Base-by-base conservation (phyloP, 148 eudicot species). In the Selenicereus undatus region DNA sequence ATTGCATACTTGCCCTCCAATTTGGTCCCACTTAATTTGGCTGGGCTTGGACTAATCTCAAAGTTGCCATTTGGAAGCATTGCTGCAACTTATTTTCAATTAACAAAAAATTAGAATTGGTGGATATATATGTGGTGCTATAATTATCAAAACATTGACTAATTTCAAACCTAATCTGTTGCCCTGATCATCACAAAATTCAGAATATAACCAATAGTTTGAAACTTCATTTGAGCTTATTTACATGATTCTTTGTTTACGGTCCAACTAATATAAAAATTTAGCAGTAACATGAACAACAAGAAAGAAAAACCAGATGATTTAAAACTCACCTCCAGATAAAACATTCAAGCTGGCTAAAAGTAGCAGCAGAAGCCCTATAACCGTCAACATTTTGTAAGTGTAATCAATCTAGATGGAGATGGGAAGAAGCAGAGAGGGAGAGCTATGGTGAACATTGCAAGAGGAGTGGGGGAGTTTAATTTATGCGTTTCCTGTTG, bases 31-130 rank as follows among this genome's bases (percentile, higher is more conserved):
- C 82, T 89, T 20, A 87, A 54, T 52, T 82, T 69, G 9, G 80
- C 32, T 85, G 86, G 81, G 56, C 78, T 86, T 24, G 91, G 91
- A 26, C 78, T 78, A 4, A 4, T 1, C 78, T 89, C 91, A 51
- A 89, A 89, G 81, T 89, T 30, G 0, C 91, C 91, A 78, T 89
- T 87, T 76, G 87, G 84, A 32, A 89, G 81, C 73, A 89, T 24
- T 29, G 78, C 90, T 87, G 79, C 21, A 75, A 43, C 14, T 54
- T 58, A 20, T 56, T 17, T n/a, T 64, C 9, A 17, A 22, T 64
- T 8, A 64, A n/a, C 30, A 64, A n/a, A 64, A 0, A 64, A 64
- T 48, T 48, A 48, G 52, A 0, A 48, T 4, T 1, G 43, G 43
- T 39, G 43, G 43, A 39, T 39, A 39, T 39, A 39, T 39, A 39